These are phyloP conservation scores for Clonostachys byssicola DNA, from an alignment of 2,329 filamentous ascomycete species.

Conservation along the genomic window DNA sequence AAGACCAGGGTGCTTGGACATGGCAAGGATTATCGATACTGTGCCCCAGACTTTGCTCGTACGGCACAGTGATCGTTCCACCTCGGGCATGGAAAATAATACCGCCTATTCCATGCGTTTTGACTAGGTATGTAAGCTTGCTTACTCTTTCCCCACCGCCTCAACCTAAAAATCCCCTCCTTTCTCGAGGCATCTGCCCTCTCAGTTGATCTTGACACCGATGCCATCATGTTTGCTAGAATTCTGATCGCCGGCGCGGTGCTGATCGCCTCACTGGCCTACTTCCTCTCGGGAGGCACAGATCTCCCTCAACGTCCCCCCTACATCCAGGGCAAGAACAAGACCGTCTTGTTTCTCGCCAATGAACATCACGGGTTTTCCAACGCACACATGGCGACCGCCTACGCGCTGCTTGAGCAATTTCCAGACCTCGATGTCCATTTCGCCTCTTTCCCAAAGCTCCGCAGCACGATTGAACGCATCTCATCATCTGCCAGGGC, in stretches of 20 bases:
- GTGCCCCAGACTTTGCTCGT: no score
- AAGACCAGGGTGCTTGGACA: no score
- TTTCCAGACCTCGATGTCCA: conserved; percentile 24
- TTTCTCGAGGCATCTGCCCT: no score
- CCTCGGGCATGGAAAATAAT: no score
- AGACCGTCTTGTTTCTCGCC: conserved; percentile 26
- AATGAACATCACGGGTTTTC: conserved; percentile 23
- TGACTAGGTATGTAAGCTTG: no score
- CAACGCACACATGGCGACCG: conserved; percentile 30
- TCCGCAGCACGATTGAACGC: conserved; percentile 5
- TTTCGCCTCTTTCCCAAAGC: conserved; percentile 22
- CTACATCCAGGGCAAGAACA: conserved; percentile 12
- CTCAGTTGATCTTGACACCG: no score
- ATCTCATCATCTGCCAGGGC: conserved; percentile 7
- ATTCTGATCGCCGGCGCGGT: neutral
- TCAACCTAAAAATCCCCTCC: no score
- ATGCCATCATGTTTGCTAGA: neutral
- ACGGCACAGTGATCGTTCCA: no score
- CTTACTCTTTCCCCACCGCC: no score
- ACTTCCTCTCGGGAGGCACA: neutral
- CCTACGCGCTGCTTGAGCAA: conserved; percentile 22
- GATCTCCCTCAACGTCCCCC: neutral
- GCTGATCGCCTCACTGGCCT: neutral
- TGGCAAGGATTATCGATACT: no score
- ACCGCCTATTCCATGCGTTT: no score